Percentiles rank a stretch among this genome's conserved stretches.
Evolutionary conservation across 2,329 filamentous ascomycete genomes (phyloP).

Genomic region (Pseudogymnoascus sp.): DNA sequence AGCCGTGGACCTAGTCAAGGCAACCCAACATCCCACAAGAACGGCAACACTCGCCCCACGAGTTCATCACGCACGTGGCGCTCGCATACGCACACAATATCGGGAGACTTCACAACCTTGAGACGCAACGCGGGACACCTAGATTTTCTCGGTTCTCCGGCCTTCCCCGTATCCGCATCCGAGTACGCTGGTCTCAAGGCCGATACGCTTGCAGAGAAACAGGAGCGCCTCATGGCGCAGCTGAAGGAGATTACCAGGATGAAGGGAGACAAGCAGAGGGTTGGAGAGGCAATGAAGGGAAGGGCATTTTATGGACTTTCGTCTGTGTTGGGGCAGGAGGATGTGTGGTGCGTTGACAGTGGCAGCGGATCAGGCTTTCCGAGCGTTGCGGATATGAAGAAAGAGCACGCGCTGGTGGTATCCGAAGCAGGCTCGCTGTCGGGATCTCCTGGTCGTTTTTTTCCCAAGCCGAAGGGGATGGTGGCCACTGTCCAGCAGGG

Average conservation of each 20-base stretch:
- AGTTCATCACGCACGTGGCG: background rate
- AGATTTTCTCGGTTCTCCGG: background rate
- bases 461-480: background rate
- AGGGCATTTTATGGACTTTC: background rate
- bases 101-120: background rate
- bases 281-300: background rate
- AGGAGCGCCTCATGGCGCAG: background rate
- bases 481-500: background rate
- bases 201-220: background rate
- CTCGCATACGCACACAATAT: background rate
- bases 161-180: background rate
- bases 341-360: background rate
- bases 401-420: background rate
- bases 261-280: background rate
- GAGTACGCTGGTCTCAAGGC: background rate
- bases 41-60: background rate
- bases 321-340: background rate
- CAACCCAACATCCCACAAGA: background rate
- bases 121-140: background rate
- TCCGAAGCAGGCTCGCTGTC: background rate
- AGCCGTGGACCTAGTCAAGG: background rate
- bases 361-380: background rate
- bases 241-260: background rate
- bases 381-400: constrained; percentile 1
- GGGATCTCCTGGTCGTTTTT: background rate